Percentiles rank a stretch among this genome's conserved stretches.
These are phyloP conservation scores for Ilyonectria robusta DNA, from an alignment of 2,329 filamentous ascomycete species.

Conservation along the genomic window DNA sequence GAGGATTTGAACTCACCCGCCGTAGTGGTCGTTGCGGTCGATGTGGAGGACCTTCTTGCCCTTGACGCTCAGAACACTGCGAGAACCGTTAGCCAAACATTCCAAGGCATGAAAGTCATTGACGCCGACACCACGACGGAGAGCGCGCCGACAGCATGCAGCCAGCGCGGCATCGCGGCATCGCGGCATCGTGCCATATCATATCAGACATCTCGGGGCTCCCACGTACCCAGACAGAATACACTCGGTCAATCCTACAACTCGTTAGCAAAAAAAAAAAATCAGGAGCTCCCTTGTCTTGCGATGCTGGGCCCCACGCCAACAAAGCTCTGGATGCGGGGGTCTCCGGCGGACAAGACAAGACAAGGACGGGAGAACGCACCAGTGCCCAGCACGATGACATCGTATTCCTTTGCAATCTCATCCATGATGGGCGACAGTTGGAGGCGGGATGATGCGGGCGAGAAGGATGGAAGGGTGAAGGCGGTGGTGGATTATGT, in stretches of 20 bases:
- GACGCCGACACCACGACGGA: slow-evolving; percentile 32
- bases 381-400: slow-evolving; percentile 98
- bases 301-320: slow-evolving; percentile 7
- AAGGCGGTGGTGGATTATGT: slow-evolving; percentile 26
- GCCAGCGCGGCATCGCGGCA: not conserved
- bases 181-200: slow-evolving; percentile 1
- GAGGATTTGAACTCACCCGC: slow-evolving; percentile 78
- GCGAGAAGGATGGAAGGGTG: slow-evolving; percentile 21
- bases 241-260: slow-evolving; percentile 93
- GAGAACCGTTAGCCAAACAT: slow-evolving; percentile 39
- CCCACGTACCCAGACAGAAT: slow-evolving; percentile 90
- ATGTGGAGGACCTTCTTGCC: slow-evolving; percentile 99
- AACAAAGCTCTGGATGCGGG: slow-evolving; percentile 42
- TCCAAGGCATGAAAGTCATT: slow-evolving; percentile 17
- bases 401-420: slow-evolving; percentile 98
- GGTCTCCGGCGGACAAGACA: slow-evolving; percentile 20
- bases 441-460: slow-evolving; percentile 32
- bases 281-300: slow-evolving; percentile 14
- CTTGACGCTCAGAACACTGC: slow-evolving; percentile 92
- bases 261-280: slow-evolving; percentile 41
- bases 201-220: not conserved
- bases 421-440: slow-evolving; percentile 82
- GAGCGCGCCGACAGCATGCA: slow-evolving; percentile 22
- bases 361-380: slow-evolving; percentile 54
- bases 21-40: slow-evolving; percentile 98